Evolutionary conservation across 73 alveolate genomes (phyloP).

Genomic region (Halteria grandinella): DNA sequence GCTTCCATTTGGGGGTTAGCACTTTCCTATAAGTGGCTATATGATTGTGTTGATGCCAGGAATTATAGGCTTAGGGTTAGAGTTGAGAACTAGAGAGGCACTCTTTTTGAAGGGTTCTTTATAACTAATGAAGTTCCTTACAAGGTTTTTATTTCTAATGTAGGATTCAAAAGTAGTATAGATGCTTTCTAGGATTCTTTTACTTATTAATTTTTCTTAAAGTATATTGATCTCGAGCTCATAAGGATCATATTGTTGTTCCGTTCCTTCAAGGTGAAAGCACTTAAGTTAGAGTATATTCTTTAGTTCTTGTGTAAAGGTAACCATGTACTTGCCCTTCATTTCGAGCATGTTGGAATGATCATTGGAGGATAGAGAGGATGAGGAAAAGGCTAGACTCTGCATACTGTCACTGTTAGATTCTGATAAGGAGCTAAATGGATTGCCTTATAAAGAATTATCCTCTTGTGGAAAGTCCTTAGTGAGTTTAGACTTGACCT

Average conservation of each 20-base stretch:
- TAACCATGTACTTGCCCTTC: not conserved
- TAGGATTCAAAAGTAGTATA: not conserved
- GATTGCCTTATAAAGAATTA: too few species aligned
- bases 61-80: too few species aligned
- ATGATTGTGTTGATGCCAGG: too few species aligned
- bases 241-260: not conserved
- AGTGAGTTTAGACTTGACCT: too few species aligned
- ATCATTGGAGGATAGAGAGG: not conserved
- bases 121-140: not conserved
- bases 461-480: too few species aligned
- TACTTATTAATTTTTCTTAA: constrained; percentile 8
- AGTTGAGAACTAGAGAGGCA: too few species aligned
- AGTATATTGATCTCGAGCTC: constrained; percentile 6
- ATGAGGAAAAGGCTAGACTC: not conserved
- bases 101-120: too few species aligned
- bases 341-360: not conserved
- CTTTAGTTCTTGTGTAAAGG: not conserved
- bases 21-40: not conserved
- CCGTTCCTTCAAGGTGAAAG: constrained; percentile 17
- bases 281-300: not conserved
- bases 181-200: not conserved
- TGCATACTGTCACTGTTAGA: not conserved
- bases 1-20: not conserved
- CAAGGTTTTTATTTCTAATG: not conserved
- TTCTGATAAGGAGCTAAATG: not conserved